Percentiles rank a stretch among this genome's conserved stretches.
Evolutionary conservation across 345 rosid genomes (phyloP).

Genomic region (Eucalyptus melliodora): DNA sequence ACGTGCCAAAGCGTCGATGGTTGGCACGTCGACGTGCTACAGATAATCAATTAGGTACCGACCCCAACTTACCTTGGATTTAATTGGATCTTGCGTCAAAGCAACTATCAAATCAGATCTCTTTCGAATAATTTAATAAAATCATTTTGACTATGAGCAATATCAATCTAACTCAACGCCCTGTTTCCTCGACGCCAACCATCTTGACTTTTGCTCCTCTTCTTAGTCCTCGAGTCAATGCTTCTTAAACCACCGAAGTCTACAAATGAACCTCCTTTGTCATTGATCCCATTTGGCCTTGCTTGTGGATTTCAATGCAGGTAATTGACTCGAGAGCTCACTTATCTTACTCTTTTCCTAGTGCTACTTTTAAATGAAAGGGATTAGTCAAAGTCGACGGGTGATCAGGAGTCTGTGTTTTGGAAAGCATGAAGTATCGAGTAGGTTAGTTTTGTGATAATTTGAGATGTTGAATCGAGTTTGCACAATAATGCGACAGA

Average conservation of each 20-base stretch:
- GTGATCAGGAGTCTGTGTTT: background rate
- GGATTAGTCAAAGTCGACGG: background rate
- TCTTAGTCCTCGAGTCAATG: background rate
- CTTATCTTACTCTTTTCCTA: background rate
- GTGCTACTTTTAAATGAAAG: background rate
- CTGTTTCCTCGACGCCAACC: background rate
- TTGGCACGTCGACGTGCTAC: background rate
- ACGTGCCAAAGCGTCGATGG: background rate
- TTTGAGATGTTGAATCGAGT: background rate
- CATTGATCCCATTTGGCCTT: background rate
- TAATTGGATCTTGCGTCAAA: background rate
- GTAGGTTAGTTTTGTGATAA: background rate
- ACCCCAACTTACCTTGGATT: background rate
- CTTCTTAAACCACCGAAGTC: background rate
- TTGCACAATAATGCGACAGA: accelerated
- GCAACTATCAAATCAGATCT: background rate
- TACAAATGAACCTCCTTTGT: background rate
- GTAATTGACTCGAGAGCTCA: background rate
- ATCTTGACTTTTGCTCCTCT: background rate
- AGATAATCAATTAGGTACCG: background rate
- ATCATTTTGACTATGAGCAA: background rate
- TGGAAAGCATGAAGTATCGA: background rate
- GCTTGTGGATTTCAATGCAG: background rate
- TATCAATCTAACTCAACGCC: background rate
- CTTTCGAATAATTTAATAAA: background rate